Base-by-base conservation (phyloP, 805 yeast genomes). In the Lipomyces spencermartinsiae region DNA sequence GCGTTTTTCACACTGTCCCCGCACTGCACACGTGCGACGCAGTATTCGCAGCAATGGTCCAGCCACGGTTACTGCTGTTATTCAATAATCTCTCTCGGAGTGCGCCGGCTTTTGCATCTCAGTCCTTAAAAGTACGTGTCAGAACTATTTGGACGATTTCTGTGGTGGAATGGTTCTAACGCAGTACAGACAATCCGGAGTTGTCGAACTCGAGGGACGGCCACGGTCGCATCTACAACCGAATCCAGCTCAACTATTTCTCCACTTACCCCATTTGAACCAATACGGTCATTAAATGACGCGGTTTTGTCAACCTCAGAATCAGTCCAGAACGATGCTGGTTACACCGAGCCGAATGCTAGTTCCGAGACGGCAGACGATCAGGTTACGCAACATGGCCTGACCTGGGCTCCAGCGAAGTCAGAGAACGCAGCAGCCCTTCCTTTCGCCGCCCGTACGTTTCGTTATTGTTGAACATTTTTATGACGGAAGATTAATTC, bases 401-500 rank as follows among this genome's bases (percentile, higher is more conserved):
- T 43, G 49, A 43, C 22, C 49, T 43, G 49, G 49, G 49, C 22
- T 9, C 22, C 49, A 43, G 49, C 49, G 7, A 22, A 19, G n/a
- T 8, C 22, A 16, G 22, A 16, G 7, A n/a, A 5, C 10, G n/a
- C 4, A n/a, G 49, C 8, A 19, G 49, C 60, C n/a, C 39, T 61
- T 1, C 56, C 53, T 16, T 49, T 54, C 33, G 66, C 62, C 12
- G 62, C 53, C 22, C 62, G 64, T 43, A 43, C 16, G 49, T 10
- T 9, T 43, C n/a, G n/a, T 4, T 16, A 8, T 3, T 43, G 10
- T 16, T n/a, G 8, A 19, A 3, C 29, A 25, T 25, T 43, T 16
- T 43, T 19, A 16, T 43, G 19, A 16, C 5, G 10, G 49, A 43
- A 43, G 49, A 8, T 19, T 43, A 43, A 43, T 43, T 43, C 49